These are phyloP conservation scores for Eucalyptus cloeziana DNA, from an alignment of 345 rosid genomes.

Conservation along the genomic window DNA sequence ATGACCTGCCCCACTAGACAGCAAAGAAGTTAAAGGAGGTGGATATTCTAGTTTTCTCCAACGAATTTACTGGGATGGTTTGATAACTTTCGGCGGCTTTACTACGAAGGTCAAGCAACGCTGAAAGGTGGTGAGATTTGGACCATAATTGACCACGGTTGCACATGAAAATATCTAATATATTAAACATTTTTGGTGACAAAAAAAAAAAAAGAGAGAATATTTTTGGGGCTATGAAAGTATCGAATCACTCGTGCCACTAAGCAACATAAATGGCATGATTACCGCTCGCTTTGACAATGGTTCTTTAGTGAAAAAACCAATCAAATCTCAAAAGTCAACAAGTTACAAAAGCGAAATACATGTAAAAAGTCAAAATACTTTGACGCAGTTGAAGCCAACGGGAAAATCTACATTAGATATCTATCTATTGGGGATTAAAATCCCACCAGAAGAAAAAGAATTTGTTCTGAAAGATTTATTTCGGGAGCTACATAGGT, in stretches of 20 bases:
- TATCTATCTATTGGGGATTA: neutral
- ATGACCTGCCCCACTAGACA: neutral
- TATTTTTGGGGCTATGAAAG: neutral
- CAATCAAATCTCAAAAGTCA: neutral
- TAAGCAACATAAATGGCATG: neutral
- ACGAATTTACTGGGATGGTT: neutral
- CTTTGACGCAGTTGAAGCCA: neutral
- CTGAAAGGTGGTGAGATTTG: neutral
- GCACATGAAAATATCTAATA: neutral
- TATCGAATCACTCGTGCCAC: neutral
- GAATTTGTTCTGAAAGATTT: neutral
- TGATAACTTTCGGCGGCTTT: neutral
- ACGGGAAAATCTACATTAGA: neutral
- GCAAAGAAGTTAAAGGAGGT: neutral
- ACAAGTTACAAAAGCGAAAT: neutral
- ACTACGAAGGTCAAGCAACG: neutral
- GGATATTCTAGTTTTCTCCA: neutral
- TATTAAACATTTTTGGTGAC: neutral
- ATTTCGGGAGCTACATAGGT: neutral
- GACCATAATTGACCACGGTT: neutral
- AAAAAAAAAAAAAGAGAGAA: neutral
- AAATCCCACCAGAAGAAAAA: neutral
- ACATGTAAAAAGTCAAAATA: neutral
- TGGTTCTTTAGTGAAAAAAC: neutral
- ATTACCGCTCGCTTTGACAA: neutral